phyloP scores from a whole-genome alignment of 164 flowering plant genomes.

The Umbilicus rupestris region DNA sequence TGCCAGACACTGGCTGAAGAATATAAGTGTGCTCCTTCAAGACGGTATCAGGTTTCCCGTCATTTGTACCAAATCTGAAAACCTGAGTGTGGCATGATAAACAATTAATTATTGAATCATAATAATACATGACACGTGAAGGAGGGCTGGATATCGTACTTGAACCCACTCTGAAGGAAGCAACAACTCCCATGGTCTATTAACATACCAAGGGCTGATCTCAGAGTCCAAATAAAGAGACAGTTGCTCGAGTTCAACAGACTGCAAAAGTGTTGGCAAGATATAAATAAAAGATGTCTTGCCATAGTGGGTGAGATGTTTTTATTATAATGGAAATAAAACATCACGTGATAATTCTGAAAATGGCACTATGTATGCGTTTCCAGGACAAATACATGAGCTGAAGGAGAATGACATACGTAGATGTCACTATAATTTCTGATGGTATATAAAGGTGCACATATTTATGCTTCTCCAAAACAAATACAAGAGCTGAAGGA shows the following conservation, averaged over 20 bases:
- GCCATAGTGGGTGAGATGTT: no score
- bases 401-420: no score
- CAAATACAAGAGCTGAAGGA: neutral
- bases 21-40: slow-evolving; percentile 50
- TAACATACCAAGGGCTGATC: slow-evolving; percentile 60
- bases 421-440: no score
- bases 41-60: slow-evolving; percentile 34
- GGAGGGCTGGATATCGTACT: slow-evolving; percentile 26
- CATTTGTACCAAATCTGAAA: slow-evolving; percentile 57
- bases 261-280: slow-evolving; percentile 31
- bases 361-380: no score
- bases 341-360: no score
- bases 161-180: slow-evolving; percentile 89
- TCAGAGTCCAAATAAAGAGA: slow-evolving; percentile 90
- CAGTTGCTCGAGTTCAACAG: slow-evolving; percentile 68
- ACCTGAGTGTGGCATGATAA: slow-evolving; percentile 33
- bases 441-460: no score
- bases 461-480: neutral
- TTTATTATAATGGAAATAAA: no score
- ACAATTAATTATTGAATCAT: neutral
- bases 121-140: neutral
- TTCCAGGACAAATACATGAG: no score
- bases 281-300: neutral
- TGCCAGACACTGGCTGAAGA: slow-evolving; percentile 86
- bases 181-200: slow-evolving; percentile 79